These are phyloP conservation scores for Phytopythium boreale DNA, from an alignment of 352 stramenopile genomes.

Conservation along the genomic window DNA sequence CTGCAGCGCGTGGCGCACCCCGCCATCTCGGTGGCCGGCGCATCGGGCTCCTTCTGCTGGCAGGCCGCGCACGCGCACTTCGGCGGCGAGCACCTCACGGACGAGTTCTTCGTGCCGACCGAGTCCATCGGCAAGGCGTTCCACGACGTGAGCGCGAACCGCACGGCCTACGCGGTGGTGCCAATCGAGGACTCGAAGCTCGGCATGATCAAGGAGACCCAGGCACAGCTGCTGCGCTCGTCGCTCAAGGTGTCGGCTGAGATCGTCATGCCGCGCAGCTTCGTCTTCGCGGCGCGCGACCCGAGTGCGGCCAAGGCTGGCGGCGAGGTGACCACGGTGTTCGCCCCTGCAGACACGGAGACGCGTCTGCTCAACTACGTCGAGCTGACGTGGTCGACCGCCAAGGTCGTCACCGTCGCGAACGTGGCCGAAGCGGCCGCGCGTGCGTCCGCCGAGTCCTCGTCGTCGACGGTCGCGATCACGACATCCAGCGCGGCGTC, in stretches of 20 bases:
- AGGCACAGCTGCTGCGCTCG: constrained; percentile 63
- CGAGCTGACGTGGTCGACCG: constrained; percentile 71
- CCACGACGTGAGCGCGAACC: constrained; percentile 71
- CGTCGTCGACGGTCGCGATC: constrained; percentile 37
- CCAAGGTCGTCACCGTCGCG: constrained; percentile 54
- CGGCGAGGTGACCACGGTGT: constrained; percentile 56
- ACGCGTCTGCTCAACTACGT: constrained; percentile 50
- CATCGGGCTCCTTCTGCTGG: constrained; percentile 78
- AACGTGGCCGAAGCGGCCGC: constrained; percentile 65
- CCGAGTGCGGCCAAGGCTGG: constrained; percentile 33
- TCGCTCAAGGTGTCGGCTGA: constrained; percentile 80
- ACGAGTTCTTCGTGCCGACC: constrained; percentile 49
- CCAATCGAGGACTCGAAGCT: constrained; percentile 82
- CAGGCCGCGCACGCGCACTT: constrained; percentile 69
- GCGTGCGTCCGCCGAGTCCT: constrained; percentile 28
- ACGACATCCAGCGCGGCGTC: constrained; percentile 47
- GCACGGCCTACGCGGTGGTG: constrained; percentile 82
- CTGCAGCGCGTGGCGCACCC: constrained; percentile 79
- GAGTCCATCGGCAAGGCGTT: constrained; percentile 80
- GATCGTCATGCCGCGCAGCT: constrained; percentile 64
- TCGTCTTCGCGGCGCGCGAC: constrained; percentile 64
- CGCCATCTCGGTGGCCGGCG: constrained; percentile 65
- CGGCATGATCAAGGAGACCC: constrained; percentile 87
- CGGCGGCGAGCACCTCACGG: constrained; percentile 34
- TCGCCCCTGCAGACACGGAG: constrained; percentile 54